These are phyloP conservation scores for Xylaria flabelliformis DNA, from an alignment of 495 filamentous ascomycete species.

Conservation along the genomic window DNA sequence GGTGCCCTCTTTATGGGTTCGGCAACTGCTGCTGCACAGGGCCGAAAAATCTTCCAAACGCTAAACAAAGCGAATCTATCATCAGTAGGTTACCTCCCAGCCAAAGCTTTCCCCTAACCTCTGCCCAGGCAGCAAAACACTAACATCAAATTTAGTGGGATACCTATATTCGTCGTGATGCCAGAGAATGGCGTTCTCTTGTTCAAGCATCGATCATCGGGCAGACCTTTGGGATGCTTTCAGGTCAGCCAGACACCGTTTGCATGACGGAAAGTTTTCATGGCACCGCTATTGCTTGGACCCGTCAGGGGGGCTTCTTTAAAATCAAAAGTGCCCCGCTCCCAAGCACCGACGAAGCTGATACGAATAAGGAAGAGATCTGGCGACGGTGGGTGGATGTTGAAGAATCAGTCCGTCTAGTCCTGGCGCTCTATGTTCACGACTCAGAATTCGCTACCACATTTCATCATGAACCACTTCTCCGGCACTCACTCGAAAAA, in stretches of 20 bases:
- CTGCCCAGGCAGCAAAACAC: background rate
- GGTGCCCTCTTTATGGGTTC: constrained; percentile 31
- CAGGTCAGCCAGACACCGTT: constrained; percentile 34
- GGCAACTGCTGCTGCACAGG: constrained; percentile 25
- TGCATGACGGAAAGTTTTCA: constrained; percentile 43
- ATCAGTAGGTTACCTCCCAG: background rate
- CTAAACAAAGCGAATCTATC: constrained; percentile 25
- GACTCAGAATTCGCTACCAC: constrained; percentile 45
- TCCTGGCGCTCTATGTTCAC: constrained; percentile 22
- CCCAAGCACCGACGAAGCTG: constrained; percentile 11
- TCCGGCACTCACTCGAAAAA: constrained; percentile 34
- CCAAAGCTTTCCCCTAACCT: background rate
- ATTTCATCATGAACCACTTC: constrained; percentile 45
- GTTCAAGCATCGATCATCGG: constrained; percentile 49
- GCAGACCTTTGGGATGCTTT: constrained; percentile 50
- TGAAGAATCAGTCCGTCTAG: constrained; percentile 25
- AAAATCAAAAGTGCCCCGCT: constrained; percentile 29
- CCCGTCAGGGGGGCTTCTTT: constrained; percentile 38
- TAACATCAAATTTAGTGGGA: constrained; percentile 21
- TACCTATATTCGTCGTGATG: constrained; percentile 27
- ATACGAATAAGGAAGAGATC: constrained; percentile 13
- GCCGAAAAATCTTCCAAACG: constrained; percentile 19
- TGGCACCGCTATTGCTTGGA: constrained; percentile 50
- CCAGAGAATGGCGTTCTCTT: constrained; percentile 43
- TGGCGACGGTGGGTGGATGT: constrained; percentile 25